Percentiles rank a stretch among this genome's conserved stretches.
Conservation (phyloP, 1,139 yeast species). For the Blastobotrys ciferrii region DNA sequence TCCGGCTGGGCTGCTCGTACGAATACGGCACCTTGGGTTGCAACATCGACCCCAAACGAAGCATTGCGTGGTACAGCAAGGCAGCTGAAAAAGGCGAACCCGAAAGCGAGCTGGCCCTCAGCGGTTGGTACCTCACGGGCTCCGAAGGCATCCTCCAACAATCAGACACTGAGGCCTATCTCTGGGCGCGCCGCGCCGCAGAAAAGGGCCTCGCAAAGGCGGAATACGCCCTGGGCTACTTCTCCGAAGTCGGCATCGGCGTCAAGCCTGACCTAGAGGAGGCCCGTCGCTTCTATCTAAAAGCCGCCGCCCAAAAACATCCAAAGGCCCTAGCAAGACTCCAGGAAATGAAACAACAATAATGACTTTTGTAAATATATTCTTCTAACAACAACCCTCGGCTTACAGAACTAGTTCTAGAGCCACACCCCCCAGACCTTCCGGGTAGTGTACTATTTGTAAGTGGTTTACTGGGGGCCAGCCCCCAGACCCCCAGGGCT, state of each 20-base stretch:
- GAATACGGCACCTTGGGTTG: slow-evolving; percentile 80
- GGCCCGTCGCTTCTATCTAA: slow-evolving; percentile 54
- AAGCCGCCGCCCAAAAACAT: slow-evolving; percentile 62
- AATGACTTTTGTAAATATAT: slow-evolving; percentile 2
- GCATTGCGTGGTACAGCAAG: slow-evolving; percentile 86
- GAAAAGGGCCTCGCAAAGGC: slow-evolving; percentile 80
- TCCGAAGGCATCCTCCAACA: slow-evolving; percentile 66
- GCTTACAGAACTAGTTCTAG: too few relatives aligned
- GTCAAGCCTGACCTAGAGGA: slow-evolving; percentile 46
- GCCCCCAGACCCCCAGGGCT: too few relatives aligned
- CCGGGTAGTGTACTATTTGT: too few relatives aligned
- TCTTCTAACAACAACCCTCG: neutral
- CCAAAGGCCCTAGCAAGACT: slow-evolving; percentile 49
- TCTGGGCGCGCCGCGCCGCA: slow-evolving; percentile 88
- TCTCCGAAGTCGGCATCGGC: slow-evolving; percentile 78
- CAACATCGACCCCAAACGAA: slow-evolving; percentile 62
- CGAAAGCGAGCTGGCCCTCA: slow-evolving; percentile 83
- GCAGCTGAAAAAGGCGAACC: slow-evolving; percentile 75
- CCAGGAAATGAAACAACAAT: slow-evolving; percentile 30
- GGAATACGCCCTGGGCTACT: slow-evolving; percentile 78
- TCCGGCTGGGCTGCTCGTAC: slow-evolving; percentile 80
- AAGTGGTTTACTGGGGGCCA: too few relatives aligned
- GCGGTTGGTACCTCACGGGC: slow-evolving; percentile 92
- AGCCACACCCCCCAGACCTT: too few relatives aligned
- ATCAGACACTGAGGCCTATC: slow-evolving; percentile 74